Conservation (phyloP, 116 monocot species). For the Iris pallida region DNA sequence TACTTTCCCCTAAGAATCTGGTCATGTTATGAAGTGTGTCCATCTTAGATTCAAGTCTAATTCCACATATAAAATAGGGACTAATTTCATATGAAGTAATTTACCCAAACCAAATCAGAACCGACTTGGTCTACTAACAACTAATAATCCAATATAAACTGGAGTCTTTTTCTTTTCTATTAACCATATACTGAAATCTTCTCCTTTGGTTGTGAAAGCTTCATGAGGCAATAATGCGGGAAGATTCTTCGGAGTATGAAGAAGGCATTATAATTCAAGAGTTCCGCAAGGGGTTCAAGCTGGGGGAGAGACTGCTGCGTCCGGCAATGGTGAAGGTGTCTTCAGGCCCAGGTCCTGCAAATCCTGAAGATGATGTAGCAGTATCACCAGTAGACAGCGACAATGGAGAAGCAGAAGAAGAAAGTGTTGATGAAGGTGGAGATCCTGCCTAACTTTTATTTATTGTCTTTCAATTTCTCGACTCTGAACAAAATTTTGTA, state of each 20-base stretch:
- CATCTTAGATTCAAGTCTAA: no score
- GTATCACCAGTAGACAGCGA: not conserved
- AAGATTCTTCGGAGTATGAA: conserved; percentile 44
- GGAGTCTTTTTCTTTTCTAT: no score
- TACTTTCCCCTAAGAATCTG: no score
- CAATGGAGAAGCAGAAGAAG: not conserved
- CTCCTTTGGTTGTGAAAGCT: conserved; percentile 25
- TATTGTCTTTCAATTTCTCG: not conserved
- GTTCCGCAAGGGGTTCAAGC: conserved; percentile 51
- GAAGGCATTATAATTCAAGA: conserved; percentile 59
- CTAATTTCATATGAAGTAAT: no score
- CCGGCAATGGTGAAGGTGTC: conserved; percentile 56
- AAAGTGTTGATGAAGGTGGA: not conserved
- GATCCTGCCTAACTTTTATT: not conserved
- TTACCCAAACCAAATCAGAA: no score
- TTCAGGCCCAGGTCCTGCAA: conserved; percentile 32
- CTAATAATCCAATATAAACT: no score
- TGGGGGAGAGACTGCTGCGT: conserved; percentile 42
- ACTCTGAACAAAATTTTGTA: no score
- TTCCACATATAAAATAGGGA: no score
- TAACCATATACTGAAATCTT: no score
- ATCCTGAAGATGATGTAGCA: not conserved
- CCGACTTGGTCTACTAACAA: no score
- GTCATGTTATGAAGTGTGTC: no score
- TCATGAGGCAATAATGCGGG: conserved; percentile 62